Conservation (phyloP, 768 basidiomycete genomes). For the Gymnopilus junonius region DNA sequence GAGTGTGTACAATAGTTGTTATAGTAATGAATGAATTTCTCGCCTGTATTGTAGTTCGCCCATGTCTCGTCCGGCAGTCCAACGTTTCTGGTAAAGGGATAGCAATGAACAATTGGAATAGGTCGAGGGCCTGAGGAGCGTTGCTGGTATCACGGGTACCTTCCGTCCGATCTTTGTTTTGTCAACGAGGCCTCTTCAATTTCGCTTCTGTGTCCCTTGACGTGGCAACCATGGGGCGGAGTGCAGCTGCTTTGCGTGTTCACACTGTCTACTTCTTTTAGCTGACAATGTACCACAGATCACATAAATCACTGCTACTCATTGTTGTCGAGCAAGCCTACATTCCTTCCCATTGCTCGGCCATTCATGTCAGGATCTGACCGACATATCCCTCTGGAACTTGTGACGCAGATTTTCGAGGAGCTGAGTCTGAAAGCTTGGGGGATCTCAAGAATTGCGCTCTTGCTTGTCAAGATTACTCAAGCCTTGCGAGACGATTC, state of each 20-base stretch:
- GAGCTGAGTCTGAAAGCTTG: constrained; percentile 1
- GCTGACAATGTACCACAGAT: neutral
- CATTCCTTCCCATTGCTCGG: neutral
- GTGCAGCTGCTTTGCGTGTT: neutral
- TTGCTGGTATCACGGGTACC: too few species aligned
- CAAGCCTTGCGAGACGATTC: constrained; percentile 8
- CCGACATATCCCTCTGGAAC: constrained; percentile 12
- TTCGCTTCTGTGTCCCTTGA: neutral
- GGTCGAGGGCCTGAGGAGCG: too few species aligned
- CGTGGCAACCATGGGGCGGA: neutral
- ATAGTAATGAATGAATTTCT: neutral
- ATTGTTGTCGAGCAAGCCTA: neutral
- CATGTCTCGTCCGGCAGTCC: neutral
- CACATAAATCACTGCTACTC: neutral
- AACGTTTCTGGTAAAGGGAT: too few species aligned
- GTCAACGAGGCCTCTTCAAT: too few species aligned
- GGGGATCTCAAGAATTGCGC: constrained; percentile 15
- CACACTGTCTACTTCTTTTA: neutral
- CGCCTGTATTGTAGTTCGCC: neutral
- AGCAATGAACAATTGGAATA: too few species aligned
- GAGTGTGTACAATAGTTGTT: neutral
- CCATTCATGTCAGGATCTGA: neutral
- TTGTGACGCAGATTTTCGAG: constrained; percentile 15
- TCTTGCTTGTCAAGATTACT: constrained; percentile 12
- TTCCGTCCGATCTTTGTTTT: too few species aligned